These are phyloP conservation scores for Phytopythium helicoides DNA, from an alignment of 352 stramenopile species.

Conservation along the genomic window DNA sequence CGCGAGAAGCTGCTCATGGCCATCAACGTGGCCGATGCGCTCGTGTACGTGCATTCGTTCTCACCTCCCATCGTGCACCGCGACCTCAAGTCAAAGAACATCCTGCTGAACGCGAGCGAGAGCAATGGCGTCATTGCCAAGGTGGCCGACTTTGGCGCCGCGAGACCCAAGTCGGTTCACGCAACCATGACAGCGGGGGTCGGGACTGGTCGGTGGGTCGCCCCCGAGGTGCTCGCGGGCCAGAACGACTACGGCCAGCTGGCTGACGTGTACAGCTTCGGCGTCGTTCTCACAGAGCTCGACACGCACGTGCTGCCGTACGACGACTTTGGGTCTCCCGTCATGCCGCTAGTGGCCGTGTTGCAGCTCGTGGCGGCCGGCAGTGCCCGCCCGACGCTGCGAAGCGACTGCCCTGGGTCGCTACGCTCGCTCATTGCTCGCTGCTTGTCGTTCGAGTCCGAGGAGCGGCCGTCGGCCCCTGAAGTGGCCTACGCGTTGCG, in stretches of 20 bases:
- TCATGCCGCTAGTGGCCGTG: constrained; percentile 13
- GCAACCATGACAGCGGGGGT: constrained; percentile 13
- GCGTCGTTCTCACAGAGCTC: constrained; percentile 22
- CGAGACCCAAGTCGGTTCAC: constrained; percentile 34
- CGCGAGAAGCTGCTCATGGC: constrained; percentile 15
- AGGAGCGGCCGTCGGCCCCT: constrained; percentile 22
- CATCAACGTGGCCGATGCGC: constrained; percentile 18
- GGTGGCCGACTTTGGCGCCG: constrained; percentile 67
- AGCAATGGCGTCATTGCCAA: constrained; percentile 29
- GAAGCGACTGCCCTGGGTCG: not conserved
- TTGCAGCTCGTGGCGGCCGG: constrained; percentile 18
- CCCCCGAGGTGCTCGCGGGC: constrained; percentile 21
- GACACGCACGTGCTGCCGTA: constrained; percentile 31
- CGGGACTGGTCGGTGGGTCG: constrained; percentile 17
- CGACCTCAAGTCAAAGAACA: constrained; percentile 15
- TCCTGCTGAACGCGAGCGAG: constrained; percentile 15
- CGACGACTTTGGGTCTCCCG: not conserved
- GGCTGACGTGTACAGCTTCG: constrained; percentile 30
- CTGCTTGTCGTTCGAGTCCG: constrained; percentile 18
- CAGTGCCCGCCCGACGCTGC: constrained; percentile 9
- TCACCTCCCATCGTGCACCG: constrained; percentile 8
- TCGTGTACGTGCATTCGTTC: constrained; percentile 24
- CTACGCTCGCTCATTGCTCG: constrained; percentile 1
- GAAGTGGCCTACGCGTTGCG: constrained; percentile 35
- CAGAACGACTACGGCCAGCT: constrained; percentile 3